Conservation (phyloP, 2,329 filamentous ascomycete species). For the Calycina herbarum region DNA sequence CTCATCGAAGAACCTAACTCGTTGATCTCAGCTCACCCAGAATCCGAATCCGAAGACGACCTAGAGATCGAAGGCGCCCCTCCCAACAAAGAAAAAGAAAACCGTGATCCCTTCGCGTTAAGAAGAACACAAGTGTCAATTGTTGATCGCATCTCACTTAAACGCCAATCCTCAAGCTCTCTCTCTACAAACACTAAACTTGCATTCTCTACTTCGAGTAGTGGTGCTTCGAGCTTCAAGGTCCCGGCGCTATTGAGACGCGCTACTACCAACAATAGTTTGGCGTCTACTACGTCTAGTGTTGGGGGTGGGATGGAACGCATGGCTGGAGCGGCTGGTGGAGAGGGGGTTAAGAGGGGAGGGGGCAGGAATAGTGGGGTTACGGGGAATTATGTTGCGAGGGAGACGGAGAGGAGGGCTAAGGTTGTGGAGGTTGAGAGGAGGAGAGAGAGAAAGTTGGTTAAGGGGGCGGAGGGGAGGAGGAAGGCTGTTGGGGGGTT, state of each 20-base stretch:
- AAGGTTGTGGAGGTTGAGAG: constrained; percentile 57
- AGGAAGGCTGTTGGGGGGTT: constrained; percentile 58
- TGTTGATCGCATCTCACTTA: constrained; percentile 73
- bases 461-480: constrained; percentile 57
- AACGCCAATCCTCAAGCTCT: constrained; percentile 52
- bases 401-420: constrained; percentile 58
- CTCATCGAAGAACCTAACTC: constrained; percentile 71
- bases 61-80: constrained; percentile 49
- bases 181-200: constrained; percentile 44
- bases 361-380: constrained; percentile 61
- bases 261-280: constrained; percentile 63
- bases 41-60: constrained; percentile 52
- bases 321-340: constrained; percentile 43
- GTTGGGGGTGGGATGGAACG: constrained; percentile 33
- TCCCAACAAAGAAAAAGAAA: constrained; percentile 33
- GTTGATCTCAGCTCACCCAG: constrained; percentile 47
- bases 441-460: constrained; percentile 58
- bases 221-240: constrained; percentile 54
- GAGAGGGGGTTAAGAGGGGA: constrained; percentile 57
- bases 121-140: constrained; percentile 49
- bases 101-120: constrained; percentile 36
- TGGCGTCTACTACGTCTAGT: constrained; percentile 37
- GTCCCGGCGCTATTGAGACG: constrained; percentile 71
- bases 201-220: constrained; percentile 53
- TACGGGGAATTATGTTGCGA: constrained; percentile 52